Base-by-base conservation (phyloP, 441 rosid genomes). In the Manihot esculenta region DNA sequence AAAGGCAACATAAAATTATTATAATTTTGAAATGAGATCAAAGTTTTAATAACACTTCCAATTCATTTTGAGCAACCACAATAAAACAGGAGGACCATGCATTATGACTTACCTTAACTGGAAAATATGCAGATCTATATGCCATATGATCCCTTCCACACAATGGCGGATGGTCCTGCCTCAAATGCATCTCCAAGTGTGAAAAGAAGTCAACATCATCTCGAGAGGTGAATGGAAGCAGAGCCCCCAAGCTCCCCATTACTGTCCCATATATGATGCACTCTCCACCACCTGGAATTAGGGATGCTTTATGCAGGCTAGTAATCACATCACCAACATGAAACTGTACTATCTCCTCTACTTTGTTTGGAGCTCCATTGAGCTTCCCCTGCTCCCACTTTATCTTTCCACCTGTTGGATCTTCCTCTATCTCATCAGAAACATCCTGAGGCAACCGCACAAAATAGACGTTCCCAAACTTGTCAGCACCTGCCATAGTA, bases 341-440 rank as follows among this genome's bases (percentile, higher is more conserved):
- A 80, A 94, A 92, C 82, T 94, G 99, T 51, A 90, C 97, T 55
- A 94, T 89, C 85, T 92, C 98, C 78, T 90, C 99, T 62, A 92
- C 82, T 85, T 94, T 94, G 86, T 92, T 88, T 3, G 97, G 96
- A 27, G 99, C 98, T 79, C 99, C 98, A 64, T 94, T 92, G 53
- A 92, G 92, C 82, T 83, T 94, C 72, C 99, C 98, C 73, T 92
- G 97, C 83, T 92, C 99, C 99, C 99, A 94, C 74, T 94, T 94
- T 77, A 94, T 90, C 82, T 89, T 94, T 73, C 98, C 96, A 27
- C 97, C 97, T 17, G 97, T 92, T 21, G 99, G 97, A 81, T 92
- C 99, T 79, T 94, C 99, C 77, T 94, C 97, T 61, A 92, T 88
- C 82, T 94, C 98, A 75, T 92, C 97, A 6, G 98, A 94, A 62